Base-by-base conservation (phyloP, 306 rosid species). In the Malus sieversii region DNA sequence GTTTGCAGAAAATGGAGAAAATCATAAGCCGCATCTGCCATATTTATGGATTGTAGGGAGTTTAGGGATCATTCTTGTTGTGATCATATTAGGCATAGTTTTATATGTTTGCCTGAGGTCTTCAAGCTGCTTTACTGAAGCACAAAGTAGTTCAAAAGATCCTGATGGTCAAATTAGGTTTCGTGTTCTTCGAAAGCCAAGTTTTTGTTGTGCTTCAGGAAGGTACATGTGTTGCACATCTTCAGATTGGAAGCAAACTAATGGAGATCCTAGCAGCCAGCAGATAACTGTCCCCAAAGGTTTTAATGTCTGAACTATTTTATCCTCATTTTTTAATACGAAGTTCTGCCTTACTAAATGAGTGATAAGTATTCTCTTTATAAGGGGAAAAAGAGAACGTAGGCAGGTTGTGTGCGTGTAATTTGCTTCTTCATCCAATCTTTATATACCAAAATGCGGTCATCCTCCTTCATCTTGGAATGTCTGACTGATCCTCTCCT, bases 121-220 rank as follows among this genome's bases (percentile, higher is more conserved):
- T 42, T 86, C 87, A 72, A 83, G 38, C 35, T 88, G 96, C 91
- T 87, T 66, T 46, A 72, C 81, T 59, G 87, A 86, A 72, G 75
- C 77, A 16, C 77, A 77, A 68, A 78, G 82, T 79, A 85, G 74
- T 65, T 80, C 88, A 71, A 95, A 90, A 84, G 93, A 88, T 76
- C 86, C 83, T 12, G 87, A 84, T 74, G 81, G 79, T 55, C 84
- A 86, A 83, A 77, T 74, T 78, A 89, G 85, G 77, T 95, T 95
- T 73, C 99, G 88, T 19, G 78, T 92, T 89, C 99, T 92, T 85
- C 91, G 87, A 70, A 92, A 88, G 65, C 95, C 97, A 71, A 95
- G 88, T 82, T 95, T 92, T 75, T 89, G 88, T 69, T 92, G 99
- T 82, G 93, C 89, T 80, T 95, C 97, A 22, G 97, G 97, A 81